Evolutionary conservation across 176 grass and related monocot genomes (phyloP), one percentile per base, ranked within the genome.

Genomic region (Aegilops longissima): DNA sequence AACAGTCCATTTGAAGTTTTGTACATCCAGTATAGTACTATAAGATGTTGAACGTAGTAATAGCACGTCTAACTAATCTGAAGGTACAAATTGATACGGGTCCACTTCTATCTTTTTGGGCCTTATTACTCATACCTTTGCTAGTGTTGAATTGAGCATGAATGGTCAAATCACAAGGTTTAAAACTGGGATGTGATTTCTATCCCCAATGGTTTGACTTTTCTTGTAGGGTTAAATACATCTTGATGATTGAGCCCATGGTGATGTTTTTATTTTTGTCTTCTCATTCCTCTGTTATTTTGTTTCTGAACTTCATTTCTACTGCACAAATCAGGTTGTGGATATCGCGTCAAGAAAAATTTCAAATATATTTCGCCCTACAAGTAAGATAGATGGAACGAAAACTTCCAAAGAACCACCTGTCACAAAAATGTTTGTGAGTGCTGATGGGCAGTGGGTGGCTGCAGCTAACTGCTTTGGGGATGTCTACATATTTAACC

Each of bases 401-500:
- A 85, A 90, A 83, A 73, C 42, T 77, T 78, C 90, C 58, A 86
- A 85, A 80, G 97, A 99, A 66, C 86, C 92, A 88, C 94, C 94
- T 13, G 86, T 93, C 58, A 96, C 90, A 10, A 94, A 93, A 90
- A 99, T 99, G 97, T 97, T 94, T 86, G 79, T 72, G n/a, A 97
- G 97, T 70, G 61, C 62, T 54, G 97, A 99, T 76, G 97, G 97
- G 56, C 97, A 99, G 70, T 99, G 97, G 97, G 71, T 99, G 45
- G 89, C 92, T 73, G 89, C 92, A n/a, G 82, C 88, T 65, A 97
- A 89, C 89, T 96, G 90, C 78, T 93, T 90, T 80, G 97, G 94
- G 23, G 97, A 99, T 88, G 91, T 99, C 54, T 99, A 94, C 82
- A 68, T 99, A 84, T 96, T 96, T 79, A 99, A 94, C 29, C 89